Percentiles rank a stretch among this genome's conserved stretches.
Conservation (phyloP, 176 grass and related monocot genomes). For the Miscanthus lutarioriparius region DNA sequence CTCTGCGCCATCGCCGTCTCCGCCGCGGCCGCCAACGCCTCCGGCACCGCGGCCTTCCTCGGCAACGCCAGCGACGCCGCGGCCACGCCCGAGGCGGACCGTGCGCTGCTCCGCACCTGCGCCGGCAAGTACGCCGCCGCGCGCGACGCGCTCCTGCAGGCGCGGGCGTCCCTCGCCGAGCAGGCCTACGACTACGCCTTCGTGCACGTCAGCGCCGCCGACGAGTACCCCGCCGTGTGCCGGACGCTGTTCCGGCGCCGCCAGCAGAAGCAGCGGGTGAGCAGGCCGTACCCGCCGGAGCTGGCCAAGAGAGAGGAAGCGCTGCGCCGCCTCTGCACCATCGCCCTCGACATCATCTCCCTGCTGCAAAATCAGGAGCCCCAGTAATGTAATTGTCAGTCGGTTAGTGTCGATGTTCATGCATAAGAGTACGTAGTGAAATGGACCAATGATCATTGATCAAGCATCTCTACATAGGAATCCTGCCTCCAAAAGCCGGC, state of each 20-base stretch:
- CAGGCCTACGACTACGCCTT: constrained; percentile 73
- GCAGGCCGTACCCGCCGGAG: constrained; percentile 47
- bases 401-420: background rate
- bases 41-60: constrained; percentile 44
- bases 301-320: constrained; percentile 52
- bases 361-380: constrained; percentile 27
- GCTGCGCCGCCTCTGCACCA: constrained; percentile 64
- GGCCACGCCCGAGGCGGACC: background rate
- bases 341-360: constrained; percentile 75
- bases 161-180: constrained; percentile 40
- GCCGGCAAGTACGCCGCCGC: constrained; percentile 60
- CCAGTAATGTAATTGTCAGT: background rate
- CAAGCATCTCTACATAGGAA: no score
- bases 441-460: background rate
- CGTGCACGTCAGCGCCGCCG: constrained; percentile 70
- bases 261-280: background rate
- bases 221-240: constrained; percentile 78
- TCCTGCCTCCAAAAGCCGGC: no score
- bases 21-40: constrained; percentile 56
- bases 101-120: constrained; percentile 41
- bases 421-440: background rate
- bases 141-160: constrained; percentile 48
- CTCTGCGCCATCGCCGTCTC: constrained; percentile 62
- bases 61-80: constrained; percentile 16
- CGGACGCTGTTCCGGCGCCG: constrained; percentile 49